phyloP scores from a whole-genome alignment of 176 grass and related monocot species.

The Paspalum vaginatum region DNA sequence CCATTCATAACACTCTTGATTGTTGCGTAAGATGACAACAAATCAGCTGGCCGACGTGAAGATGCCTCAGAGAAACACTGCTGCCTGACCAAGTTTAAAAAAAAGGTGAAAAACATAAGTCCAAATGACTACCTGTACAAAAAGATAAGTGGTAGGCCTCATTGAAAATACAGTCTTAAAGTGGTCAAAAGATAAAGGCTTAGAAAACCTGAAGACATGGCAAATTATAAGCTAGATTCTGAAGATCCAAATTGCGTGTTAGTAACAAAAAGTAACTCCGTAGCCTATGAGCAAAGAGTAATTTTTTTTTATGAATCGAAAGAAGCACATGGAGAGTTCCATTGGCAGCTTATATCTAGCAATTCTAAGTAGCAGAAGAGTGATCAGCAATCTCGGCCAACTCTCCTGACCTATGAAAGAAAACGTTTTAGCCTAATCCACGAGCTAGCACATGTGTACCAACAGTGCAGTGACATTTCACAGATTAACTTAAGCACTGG shows the following conservation, averaged over 20 bases:
- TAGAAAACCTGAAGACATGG: background rate
- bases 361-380: slow-evolving; percentile 1
- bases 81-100: slow-evolving; percentile 52
- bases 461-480: background rate
- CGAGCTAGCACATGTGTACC: background rate
- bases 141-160: background rate
- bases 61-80: slow-evolving; percentile 93
- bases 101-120: slow-evolving; percentile 26
- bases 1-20: slow-evolving; percentile 90
- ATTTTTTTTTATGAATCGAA: background rate
- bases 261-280: background rate
- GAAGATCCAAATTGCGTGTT: background rate
- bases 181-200: background rate
- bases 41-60: slow-evolving; percentile 68
- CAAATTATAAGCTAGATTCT: background rate
- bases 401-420: background rate
- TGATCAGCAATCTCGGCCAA: background rate
- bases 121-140: slow-evolving; percentile 5
- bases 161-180: slow-evolving; percentile 7
- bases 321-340: background rate
- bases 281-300: slow-evolving; percentile 6
- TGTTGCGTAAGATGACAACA: slow-evolving; percentile 83
- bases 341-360: background rate
- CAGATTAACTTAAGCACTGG: background rate
- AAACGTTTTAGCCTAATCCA: background rate